A percentile compares a stretch with the other conserved stretches of the same genome.
These are phyloP conservation scores for Dictyostelium firmibasis DNA, from an alignment of 78 protist species.

Conservation along the genomic window DNA sequence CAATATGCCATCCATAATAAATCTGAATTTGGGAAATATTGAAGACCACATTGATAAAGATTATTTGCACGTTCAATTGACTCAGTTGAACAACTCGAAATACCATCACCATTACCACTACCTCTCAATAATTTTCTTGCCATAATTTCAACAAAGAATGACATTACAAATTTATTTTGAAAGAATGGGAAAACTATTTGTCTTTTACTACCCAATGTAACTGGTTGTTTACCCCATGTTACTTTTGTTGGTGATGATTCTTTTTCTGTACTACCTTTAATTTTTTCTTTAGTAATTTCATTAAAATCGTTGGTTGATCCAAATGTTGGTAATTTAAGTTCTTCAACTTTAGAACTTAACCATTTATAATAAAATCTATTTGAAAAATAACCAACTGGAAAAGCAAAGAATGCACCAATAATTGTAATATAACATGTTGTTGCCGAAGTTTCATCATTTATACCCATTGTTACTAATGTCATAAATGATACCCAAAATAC, in stretches of 20 bases:
- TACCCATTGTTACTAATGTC: slow-evolving; percentile 1
- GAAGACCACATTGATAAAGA: slow-evolving; percentile 67
- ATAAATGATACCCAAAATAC: too few relatives aligned
- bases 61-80: slow-evolving; percentile 61
- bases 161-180: not conserved
- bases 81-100: not conserved
- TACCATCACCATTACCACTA: not conserved
- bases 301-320: not conserved
- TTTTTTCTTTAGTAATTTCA: not conserved
- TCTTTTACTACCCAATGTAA: slow-evolving; percentile 19
- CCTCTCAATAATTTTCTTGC: not conserved
- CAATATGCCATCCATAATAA: slow-evolving; percentile 69
- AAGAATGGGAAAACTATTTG: slow-evolving; percentile 37
- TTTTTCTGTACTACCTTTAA: not conserved
- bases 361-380: slow-evolving; percentile 3
- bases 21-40: slow-evolving; percentile 50
- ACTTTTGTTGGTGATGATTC: not conserved
- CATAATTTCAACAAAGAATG: too few relatives aligned
- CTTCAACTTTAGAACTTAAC: not conserved
- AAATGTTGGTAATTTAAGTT: not conserved
- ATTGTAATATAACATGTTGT: slow-evolving; percentile 13
- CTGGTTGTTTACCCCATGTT: not conserved
- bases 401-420: slow-evolving; percentile 30
- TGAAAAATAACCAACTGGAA: slow-evolving; percentile 24
- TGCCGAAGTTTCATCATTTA: not conserved